phyloP scores from a whole-genome alignment of 2,329 filamentous ascomycete genomes.

The Alternaria sp. region DNA sequence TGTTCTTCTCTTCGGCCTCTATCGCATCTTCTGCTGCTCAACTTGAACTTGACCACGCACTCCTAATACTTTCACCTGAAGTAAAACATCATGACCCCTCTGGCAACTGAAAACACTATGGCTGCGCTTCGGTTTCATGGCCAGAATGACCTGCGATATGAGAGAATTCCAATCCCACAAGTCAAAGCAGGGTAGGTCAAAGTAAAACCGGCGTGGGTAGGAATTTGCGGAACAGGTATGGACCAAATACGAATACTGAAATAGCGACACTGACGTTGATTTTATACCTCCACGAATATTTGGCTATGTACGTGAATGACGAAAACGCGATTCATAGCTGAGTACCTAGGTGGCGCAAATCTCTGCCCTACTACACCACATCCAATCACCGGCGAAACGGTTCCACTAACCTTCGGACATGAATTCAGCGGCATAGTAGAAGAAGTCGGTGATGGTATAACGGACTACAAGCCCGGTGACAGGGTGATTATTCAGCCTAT shows the following conservation, averaged over 20 bases:
- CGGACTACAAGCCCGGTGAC: conserved; percentile 59
- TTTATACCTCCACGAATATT: conserved; percentile 59
- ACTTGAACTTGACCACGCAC: not conserved
- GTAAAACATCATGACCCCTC: conserved; percentile 7
- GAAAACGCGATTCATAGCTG: conserved; percentile 8
- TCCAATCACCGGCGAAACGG: conserved; percentile 62
- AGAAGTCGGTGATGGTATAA: conserved; percentile 61
- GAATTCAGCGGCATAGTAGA: conserved; percentile 63
- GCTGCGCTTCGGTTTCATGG: conserved; percentile 59
- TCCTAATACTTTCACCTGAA: not conserved
- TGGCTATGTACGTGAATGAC: conserved; percentile 31
- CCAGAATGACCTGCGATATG: conserved; percentile 55
- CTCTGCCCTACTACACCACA: conserved; percentile 63
- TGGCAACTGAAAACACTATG: conserved; percentile 46
- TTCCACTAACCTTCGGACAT: conserved; percentile 63
- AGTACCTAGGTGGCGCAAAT: conserved; percentile 53
- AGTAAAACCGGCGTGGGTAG: conserved; percentile 53
- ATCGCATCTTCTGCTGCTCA: not conserved
- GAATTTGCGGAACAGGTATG: conserved; percentile 55
- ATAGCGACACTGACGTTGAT: conserved; percentile 12
- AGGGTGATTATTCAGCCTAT: conserved; percentile 62
- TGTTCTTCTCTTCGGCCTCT: conserved; percentile 19
- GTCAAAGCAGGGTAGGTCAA: conserved; percentile 55
- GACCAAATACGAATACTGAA: not conserved
- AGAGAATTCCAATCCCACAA: conserved; percentile 54